Percentiles rank a stretch among this genome's conserved stretches.
Evolutionary conservation across 768 basidiomycete genomes (phyloP).

Genomic region (Amanita pallidorosea): DNA sequence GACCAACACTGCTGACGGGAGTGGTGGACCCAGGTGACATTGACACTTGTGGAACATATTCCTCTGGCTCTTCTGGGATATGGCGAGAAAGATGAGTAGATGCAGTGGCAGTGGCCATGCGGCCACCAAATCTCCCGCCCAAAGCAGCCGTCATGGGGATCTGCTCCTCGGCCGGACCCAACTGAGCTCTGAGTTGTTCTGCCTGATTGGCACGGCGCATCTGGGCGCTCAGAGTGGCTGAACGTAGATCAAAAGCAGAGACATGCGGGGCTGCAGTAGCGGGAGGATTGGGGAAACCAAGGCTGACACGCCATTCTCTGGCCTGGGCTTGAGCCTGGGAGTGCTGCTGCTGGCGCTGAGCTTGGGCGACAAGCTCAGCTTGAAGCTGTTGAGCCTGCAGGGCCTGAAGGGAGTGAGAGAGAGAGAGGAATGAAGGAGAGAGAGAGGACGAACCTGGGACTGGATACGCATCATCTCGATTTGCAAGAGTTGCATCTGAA

Average conservation of each 20-base stretch:
- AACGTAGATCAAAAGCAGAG: slow-evolving; percentile 54
- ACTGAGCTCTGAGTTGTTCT: slow-evolving; percentile 53
- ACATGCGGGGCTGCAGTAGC: slow-evolving; percentile 66
- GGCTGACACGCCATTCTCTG: slow-evolving; percentile 36
- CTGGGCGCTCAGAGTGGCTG: slow-evolving; percentile 43
- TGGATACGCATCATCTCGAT: slow-evolving; percentile 75
- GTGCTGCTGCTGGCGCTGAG: slow-evolving; percentile 41
- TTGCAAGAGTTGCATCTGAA: slow-evolving; percentile 82
- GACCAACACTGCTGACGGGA: slow-evolving; percentile 64
- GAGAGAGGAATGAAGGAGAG: slow-evolving; percentile 6
- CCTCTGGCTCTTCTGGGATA: slow-evolving; percentile 25
- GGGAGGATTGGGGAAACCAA: slow-evolving; percentile 37
- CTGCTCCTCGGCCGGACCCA: slow-evolving; percentile 47
- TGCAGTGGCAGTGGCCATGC: slow-evolving; percentile 37
- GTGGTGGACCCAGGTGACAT: slow-evolving; percentile 50
- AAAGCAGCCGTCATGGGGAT: slow-evolving; percentile 76
- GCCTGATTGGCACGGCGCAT: slow-evolving; percentile 61
- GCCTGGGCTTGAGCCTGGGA: slow-evolving; percentile 26
- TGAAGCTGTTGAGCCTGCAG: slow-evolving; percentile 71
- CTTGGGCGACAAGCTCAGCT: slow-evolving; percentile 55
- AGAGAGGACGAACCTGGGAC: slow-evolving; percentile 29
- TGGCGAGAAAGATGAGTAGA: slow-evolving; percentile 23
- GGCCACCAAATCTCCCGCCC: slow-evolving; percentile 67
- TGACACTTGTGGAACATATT: neutral
- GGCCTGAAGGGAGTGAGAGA: slow-evolving; percentile 27